These are phyloP conservation scores for Sugiyamaella qingdaonensis DNA, from an alignment of 805 yeast genomes.

Conservation along the genomic window DNA sequence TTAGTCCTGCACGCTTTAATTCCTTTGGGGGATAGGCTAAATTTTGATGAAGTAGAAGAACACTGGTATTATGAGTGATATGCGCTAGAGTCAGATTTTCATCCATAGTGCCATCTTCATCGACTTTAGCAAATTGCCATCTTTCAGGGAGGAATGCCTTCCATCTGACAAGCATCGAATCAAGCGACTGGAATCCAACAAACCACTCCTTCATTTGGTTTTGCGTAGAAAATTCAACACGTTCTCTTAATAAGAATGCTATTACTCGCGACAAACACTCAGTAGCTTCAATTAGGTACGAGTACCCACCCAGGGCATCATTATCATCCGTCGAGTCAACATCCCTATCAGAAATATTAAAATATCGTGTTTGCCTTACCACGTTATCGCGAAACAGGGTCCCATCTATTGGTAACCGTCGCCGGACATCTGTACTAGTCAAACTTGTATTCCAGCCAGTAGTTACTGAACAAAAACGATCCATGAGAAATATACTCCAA, in stretches of 20 bases:
- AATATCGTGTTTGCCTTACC: constrained; percentile 6
- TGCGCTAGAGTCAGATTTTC: constrained; percentile 17
- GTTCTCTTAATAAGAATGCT: constrained; percentile 9
- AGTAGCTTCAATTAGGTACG: constrained; percentile 16
- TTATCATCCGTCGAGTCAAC: constrained; percentile 11
- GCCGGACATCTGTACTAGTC: constrained; percentile 10
- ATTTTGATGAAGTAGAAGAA: constrained; percentile 15
- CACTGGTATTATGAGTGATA: constrained; percentile 14
- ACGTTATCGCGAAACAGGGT: constrained; percentile 5
- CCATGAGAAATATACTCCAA: constrained; percentile 16
- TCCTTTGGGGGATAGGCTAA: constrained; percentile 12
- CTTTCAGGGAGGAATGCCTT: constrained; percentile 12
- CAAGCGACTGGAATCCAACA: constrained; percentile 7
- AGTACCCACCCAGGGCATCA: constrained; percentile 13
- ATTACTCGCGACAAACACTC: constrained; percentile 13
- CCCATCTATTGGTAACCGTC: constrained; percentile 16
- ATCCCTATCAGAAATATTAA: constrained; percentile 10
- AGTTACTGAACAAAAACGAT: constrained; percentile 15
- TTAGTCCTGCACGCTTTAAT: background rate
- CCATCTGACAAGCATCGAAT: constrained; percentile 15
- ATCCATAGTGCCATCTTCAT: constrained; percentile 12
- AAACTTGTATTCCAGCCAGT: constrained; percentile 19
- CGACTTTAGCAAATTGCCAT: constrained; percentile 10
- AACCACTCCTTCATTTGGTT: constrained; percentile 7
- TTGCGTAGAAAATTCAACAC: constrained; percentile 4